Percentiles rank a stretch among this genome's conserved stretches.
Evolutionary conservation across 2,329 filamentous ascomycete genomes (phyloP).

Genomic region (Fusarium compactum): DNA sequence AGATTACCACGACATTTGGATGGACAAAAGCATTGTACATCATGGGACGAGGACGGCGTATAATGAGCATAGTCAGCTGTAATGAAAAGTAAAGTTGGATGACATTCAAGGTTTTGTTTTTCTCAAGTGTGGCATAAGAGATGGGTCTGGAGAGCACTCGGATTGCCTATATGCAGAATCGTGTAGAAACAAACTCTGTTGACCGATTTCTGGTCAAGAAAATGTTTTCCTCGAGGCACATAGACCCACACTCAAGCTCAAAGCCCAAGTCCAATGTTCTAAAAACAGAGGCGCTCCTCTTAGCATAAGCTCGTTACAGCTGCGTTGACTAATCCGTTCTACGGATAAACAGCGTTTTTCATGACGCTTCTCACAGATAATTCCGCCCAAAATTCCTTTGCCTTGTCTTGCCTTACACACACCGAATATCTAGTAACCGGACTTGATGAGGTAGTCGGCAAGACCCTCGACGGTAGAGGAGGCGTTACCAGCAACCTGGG

Average conservation of each 20-base stretch:
- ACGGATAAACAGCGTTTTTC: constrained; percentile 33
- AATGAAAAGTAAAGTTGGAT: constrained; percentile 14
- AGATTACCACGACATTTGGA: constrained; percentile 16
- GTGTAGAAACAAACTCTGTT: constrained; percentile 44
- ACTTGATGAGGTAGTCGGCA: constrained; percentile 85
- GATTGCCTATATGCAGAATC: constrained; percentile 49
- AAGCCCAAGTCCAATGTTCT: constrained; percentile 38
- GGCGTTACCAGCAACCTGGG: constrained; percentile 78
- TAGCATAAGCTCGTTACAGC: constrained; percentile 42
- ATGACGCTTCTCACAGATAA: constrained; percentile 23
- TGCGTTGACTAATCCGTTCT: constrained; percentile 35
- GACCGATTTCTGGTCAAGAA: constrained; percentile 39
- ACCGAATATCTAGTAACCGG: constrained; percentile 73
- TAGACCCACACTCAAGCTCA: constrained; percentile 38
- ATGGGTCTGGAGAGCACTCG: constrained; percentile 36
- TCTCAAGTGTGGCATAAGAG: constrained; percentile 1
- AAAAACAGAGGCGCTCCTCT: constrained; percentile 43
- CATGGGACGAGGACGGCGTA: constrained; percentile 19
- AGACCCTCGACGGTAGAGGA: constrained; percentile 84
- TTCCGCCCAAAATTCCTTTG: constrained; percentile 15
- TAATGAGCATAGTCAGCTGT: constrained; percentile 11
- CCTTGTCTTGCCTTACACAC: background rate
- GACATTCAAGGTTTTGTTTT: background rate
- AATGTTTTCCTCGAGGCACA: constrained; percentile 38
- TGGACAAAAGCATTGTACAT: constrained; percentile 29